Base-by-base conservation (phyloP, 176 grass and related monocot genomes). In the Triticum turgidum region DNA sequence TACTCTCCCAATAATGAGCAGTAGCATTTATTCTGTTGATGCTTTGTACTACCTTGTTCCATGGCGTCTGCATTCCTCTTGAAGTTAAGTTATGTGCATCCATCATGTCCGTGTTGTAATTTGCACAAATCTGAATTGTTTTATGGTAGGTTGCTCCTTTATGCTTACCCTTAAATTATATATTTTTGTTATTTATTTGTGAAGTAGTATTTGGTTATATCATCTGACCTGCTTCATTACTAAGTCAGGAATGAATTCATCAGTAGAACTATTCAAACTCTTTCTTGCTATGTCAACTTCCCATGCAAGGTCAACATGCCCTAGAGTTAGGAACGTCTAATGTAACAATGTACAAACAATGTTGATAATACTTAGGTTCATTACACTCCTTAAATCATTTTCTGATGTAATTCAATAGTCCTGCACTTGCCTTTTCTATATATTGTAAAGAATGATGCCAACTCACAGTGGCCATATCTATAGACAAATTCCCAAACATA, bases 371-470 rank as follows among this genome's bases (percentile, higher is more conserved):
- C 22, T 59, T 87, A 14, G 7, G 9, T 51, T 72, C 11, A 37
- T 62, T 47, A 76, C 61, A 68, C 59, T 77, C 39, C 51, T 85
- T 30, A 47, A 85, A 85, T 13, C 20, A 44, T 61, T 61, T 78
- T 4, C 33, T 42, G 27, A 67, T 13, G 41, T 35, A 74, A 65
- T 76, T 6, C 1, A 82, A 34, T 65, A 33, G n/a, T 61, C 49
- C 22, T 34, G 1, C 22, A 15, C 2, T 86, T 83, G 44, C 14
- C 67, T 63, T 67, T 41, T 61, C 69, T 37, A 9, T 69, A 38
- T 54, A 79, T 20, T 68, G 35, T 59, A 71, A 84, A 80, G 5
- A 91, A 85, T 85, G 12, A 70, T 24, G n/a, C 5, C 82, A 63
- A 81, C 11, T 86, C 37, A 76, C 52, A 85, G 21, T 78, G 17